Percentiles rank a stretch among this genome's conserved stretches.
Conservation (phyloP, 2,329 filamentous ascomycete genomes). For the Didymella pomorum region DNA sequence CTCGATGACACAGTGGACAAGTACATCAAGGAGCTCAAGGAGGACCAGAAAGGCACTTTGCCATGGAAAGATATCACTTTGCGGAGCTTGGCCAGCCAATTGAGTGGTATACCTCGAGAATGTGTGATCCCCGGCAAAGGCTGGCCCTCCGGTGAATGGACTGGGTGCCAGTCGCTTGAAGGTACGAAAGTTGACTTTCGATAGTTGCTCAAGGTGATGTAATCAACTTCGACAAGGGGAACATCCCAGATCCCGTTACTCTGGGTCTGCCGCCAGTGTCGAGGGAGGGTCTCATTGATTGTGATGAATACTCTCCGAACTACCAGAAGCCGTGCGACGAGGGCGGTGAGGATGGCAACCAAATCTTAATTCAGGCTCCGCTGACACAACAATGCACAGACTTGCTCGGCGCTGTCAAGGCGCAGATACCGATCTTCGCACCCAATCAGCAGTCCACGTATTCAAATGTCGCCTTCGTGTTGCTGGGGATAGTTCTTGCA, state of each 20-base stretch:
- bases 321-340: conserved; percentile 42
- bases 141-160: background rate
- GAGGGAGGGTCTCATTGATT: conserved; percentile 41
- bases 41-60: conserved; percentile 40
- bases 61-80: conserved; percentile 55
- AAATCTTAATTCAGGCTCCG: background rate
- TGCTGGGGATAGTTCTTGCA: conserved; percentile 54
- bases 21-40: conserved; percentile 44
- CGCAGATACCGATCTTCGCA: conserved; percentile 49
- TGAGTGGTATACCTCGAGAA: conserved; percentile 54
- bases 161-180: conserved; percentile 26
- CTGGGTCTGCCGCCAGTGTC: conserved; percentile 49
- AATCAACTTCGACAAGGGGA: conserved; percentile 29
- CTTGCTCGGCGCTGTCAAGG: conserved; percentile 43
- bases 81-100: conserved; percentile 53
- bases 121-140: conserved; percentile 31
- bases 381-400: conserved; percentile 35
- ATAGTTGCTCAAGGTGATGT: conserved; percentile 43
- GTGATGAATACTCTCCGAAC: conserved; percentile 47
- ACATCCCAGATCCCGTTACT: conserved; percentile 11
- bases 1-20: conserved; percentile 46
- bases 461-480: conserved; percentile 52
- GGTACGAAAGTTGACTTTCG: conserved; percentile 37
- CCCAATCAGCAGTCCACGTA: conserved; percentile 55
- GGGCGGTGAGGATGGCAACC: conserved; percentile 22